Conservation (phyloP, 768 basidiomycete species). For the Tulasnella calospora region DNA sequence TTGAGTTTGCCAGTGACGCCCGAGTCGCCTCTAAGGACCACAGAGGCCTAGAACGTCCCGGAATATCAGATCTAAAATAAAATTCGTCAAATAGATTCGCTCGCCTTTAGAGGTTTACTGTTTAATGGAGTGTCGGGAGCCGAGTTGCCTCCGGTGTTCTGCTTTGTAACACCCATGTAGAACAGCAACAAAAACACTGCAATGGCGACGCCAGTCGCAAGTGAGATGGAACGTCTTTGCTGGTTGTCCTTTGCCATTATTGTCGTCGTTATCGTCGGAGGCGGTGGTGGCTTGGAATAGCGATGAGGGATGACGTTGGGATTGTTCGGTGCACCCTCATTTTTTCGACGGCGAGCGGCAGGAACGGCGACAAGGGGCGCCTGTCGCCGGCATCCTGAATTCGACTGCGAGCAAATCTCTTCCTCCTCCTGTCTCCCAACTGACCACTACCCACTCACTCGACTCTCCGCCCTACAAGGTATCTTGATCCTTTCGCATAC, state of each 20-base stretch:
- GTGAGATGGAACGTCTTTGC: not conserved
- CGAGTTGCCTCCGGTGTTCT: not conserved
- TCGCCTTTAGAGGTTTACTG: not conserved
- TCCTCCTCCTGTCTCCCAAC: not conserved
- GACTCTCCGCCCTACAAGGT: not conserved
- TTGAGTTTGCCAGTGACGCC: conserved; percentile 58
- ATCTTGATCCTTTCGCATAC: not conserved
- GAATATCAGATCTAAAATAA: not conserved
- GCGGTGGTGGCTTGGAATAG: not conserved
- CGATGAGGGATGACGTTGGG: not conserved
- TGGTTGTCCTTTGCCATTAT: not conserved
- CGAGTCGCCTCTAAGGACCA: conserved; percentile 57
- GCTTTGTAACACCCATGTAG: not conserved
- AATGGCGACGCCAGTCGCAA: not conserved
- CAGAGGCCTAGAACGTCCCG: conserved; percentile 52
- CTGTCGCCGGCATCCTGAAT: not conserved
- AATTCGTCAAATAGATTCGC: not conserved
- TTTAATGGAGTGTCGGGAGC: not conserved
- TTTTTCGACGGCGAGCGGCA: not conserved
- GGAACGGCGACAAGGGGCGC: conserved; percentile 1
- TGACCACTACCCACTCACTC: not conserved
- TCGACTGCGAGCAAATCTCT: not conserved
- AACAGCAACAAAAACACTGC: not conserved
- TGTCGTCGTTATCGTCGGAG: not conserved
- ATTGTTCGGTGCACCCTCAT: not conserved